Evolutionary conservation across 139 green algal species (phyloP).

Genomic region (Diplosphaera chodatii): DNA sequence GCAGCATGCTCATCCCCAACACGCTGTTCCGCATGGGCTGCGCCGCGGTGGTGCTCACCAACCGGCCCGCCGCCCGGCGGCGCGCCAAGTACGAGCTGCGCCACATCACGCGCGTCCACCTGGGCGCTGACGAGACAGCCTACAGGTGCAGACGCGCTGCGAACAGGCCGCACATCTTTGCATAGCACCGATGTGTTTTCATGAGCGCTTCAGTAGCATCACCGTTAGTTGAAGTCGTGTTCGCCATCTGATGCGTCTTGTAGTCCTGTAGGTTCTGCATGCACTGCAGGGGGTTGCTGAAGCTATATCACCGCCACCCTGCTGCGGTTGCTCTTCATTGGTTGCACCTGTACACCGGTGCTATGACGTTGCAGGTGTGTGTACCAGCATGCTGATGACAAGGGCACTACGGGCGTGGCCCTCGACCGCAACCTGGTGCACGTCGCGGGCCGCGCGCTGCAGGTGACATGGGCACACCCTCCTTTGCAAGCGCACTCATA

Average conservation of each 20-base stretch:
- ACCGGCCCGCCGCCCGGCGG: constrained; percentile 36
- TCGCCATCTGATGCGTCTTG: no score
- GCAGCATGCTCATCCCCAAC: constrained; percentile 68
- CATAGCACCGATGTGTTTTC: no score
- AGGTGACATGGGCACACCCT: no score
- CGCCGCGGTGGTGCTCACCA: constrained; percentile 63
- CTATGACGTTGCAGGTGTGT: constrained; percentile 50
- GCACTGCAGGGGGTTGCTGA: no score
- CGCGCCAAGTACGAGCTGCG: constrained; percentile 69
- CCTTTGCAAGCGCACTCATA: no score
- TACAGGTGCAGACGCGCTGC: constrained; percentile 36
- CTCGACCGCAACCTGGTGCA: constrained; percentile 48
- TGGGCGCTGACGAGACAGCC: constrained; percentile 48
- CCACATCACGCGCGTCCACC: constrained; percentile 59
- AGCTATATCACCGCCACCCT: no score
- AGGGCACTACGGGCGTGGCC: constrained; percentile 47
- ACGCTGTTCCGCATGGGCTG: constrained; percentile 56
- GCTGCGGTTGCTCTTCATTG: no score
- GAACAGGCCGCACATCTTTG: no score
- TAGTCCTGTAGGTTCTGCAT: no score
- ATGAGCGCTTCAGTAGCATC: no score
- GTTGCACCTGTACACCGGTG: no score
- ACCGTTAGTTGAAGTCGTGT: no score
- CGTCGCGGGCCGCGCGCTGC: constrained; percentile 43
- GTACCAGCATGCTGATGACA: constrained; percentile 44